These are phyloP conservation scores for Penicillium argentinense DNA, from an alignment of 495 filamentous ascomycete species.

Conservation along the genomic window DNA sequence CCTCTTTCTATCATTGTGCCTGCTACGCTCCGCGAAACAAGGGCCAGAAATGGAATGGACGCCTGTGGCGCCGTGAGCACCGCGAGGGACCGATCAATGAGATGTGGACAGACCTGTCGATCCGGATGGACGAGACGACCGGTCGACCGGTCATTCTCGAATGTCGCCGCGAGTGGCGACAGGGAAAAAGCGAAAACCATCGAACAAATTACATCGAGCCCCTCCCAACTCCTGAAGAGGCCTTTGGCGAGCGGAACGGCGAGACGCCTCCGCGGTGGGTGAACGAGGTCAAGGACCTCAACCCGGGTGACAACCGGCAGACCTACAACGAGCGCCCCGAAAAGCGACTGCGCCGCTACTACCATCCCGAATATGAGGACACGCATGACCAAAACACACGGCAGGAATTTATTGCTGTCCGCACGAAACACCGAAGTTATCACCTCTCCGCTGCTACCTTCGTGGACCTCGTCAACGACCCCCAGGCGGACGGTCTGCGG, in stretches of 20 bases:
- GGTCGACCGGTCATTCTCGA: slow-evolving; percentile 64
- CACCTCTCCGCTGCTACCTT: slow-evolving; percentile 58
- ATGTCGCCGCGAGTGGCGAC: slow-evolving; percentile 68
- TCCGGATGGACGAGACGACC: slow-evolving; percentile 63
- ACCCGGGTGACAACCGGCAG: slow-evolving; percentile 25
- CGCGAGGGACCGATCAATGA: slow-evolving; percentile 76
- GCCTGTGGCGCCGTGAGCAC: slow-evolving; percentile 67
- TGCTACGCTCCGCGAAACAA: slow-evolving; percentile 51
- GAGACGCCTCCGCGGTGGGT: background rate
- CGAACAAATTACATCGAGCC: slow-evolving; percentile 69
- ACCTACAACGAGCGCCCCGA: slow-evolving; percentile 36
- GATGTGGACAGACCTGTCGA: slow-evolving; percentile 66
- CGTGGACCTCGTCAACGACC: slow-evolving; percentile 65
- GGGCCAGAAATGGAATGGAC: slow-evolving; percentile 22
- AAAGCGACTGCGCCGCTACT: slow-evolving; percentile 40
- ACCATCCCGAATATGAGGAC: slow-evolving; percentile 48
- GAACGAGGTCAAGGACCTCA: slow-evolving; percentile 24
- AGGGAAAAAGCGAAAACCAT: slow-evolving; percentile 56
- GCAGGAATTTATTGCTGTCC: slow-evolving; percentile 54
- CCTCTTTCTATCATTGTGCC: slow-evolving; percentile 68
- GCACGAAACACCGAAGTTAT: slow-evolving; percentile 61
- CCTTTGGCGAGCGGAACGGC: background rate
- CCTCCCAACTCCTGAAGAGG: slow-evolving; percentile 48
- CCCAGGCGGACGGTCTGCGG: slow-evolving; percentile 29
- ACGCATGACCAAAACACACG: slow-evolving; percentile 39